Conservation (phyloP, 164 flowering plant genomes). For the Paratinospora sagittata region DNA sequence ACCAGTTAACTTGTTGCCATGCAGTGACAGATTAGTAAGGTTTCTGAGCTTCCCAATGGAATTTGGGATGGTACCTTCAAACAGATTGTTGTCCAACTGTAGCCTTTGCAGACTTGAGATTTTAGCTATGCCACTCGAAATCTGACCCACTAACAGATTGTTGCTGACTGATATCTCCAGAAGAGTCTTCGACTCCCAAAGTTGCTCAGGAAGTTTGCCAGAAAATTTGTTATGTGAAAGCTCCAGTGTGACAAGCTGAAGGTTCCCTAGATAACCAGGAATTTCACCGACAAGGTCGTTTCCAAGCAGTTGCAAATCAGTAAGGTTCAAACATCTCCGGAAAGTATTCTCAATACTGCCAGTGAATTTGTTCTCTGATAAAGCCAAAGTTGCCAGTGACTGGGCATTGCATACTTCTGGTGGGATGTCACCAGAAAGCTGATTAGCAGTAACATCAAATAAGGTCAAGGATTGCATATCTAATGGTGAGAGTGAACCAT, state of each 20-base stretch:
- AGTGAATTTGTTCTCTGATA: constrained; percentile 41
- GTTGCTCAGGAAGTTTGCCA: constrained; percentile 44
- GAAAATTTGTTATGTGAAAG: constrained; percentile 45
- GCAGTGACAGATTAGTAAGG: constrained; percentile 52
- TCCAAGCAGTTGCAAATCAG: constrained; percentile 40
- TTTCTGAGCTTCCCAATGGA: constrained; percentile 45
- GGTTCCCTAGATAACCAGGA: constrained; percentile 50
- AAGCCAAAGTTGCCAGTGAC: constrained; percentile 26
- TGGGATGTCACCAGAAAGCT: constrained; percentile 49
- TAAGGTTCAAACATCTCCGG: constrained; percentile 36
- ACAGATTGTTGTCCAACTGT: constrained; percentile 44
- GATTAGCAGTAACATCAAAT: constrained; percentile 38
- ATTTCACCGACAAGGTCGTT: constrained; percentile 44
- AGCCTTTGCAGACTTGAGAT: constrained; percentile 31
- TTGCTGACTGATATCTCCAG: constrained; percentile 39
- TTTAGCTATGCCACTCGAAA: constrained; percentile 30
- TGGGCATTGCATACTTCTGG: constrained; percentile 38
- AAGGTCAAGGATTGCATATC: constrained; percentile 28
- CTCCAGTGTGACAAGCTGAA: constrained; percentile 41
- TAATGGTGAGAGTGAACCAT: constrained; percentile 40
- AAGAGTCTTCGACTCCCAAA: constrained; percentile 55
- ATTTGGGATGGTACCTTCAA: constrained; percentile 45
- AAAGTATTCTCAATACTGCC: constrained; percentile 39
- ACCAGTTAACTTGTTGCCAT: constrained; percentile 45
- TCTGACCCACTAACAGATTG: constrained; percentile 42